These are phyloP conservation scores for Brassica balearica DNA, from an alignment of 441 rosid genomes.

Conservation along the genomic window DNA sequence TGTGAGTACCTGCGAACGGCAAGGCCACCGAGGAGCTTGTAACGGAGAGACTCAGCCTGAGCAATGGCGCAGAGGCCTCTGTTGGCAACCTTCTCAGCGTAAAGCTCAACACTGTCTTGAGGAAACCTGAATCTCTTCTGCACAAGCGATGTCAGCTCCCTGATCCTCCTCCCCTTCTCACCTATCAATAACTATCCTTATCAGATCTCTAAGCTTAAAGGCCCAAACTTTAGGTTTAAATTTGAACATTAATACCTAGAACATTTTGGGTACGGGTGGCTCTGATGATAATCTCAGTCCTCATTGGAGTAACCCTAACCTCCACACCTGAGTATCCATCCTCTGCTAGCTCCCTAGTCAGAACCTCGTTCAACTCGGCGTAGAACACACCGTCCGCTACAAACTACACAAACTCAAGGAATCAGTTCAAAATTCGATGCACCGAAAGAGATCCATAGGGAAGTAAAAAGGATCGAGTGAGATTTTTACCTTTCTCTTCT, in stretches of 20 bases:
- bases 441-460: not conserved
- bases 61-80: conserved; percentile 92
- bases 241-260: conserved; percentile 52
- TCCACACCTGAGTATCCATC: conserved; percentile 89
- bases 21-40: conserved; percentile 91
- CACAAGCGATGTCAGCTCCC: conserved; percentile 20
- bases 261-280: conserved; percentile 81
- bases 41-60: conserved; percentile 88
- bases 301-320: conserved; percentile 77
- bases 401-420: conserved; percentile 46
- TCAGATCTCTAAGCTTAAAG: too few species aligned
- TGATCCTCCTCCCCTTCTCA: conserved; percentile 36
- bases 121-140: conserved; percentile 81
- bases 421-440: not conserved
- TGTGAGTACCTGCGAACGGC: conserved; percentile 74
- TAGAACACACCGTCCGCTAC: conserved; percentile 81
- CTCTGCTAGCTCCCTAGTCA: conserved; percentile 75
- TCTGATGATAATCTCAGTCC: conserved; percentile 76
- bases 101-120: conserved; percentile 75
- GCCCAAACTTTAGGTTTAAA: too few species aligned
- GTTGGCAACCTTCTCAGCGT: conserved; percentile 74
- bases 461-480: not conserved
- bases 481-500: conserved; percentile 59
- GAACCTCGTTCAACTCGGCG: conserved; percentile 73
- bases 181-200: too few species aligned